Evolutionary conservation across 2,329 filamentous ascomycete genomes (phyloP), one percentile per base, ranked within the genome.

Genomic region (Arachnomyces sp.): DNA sequence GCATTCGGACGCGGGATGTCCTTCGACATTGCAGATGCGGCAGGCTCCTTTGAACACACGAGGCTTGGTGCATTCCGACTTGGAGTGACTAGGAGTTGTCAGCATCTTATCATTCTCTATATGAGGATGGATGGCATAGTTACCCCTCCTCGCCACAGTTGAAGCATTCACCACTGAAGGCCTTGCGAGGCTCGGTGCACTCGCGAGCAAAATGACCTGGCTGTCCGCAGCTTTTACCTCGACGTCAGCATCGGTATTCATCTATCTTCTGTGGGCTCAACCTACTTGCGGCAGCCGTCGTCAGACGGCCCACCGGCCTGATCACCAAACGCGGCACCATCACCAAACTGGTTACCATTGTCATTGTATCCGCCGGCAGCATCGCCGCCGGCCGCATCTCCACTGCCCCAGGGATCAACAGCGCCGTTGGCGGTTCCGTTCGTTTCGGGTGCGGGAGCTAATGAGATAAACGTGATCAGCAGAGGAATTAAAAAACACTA

Each of bases 1-100:
- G 40, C 70, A 73, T 17, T 67, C 59, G 11, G 53, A 46, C 33
- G 65, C 64, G 25, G 60, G 61, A 41, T 73, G 70, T 3, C 69
- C 68, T 46, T 70, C 59, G 46, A 68, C 48, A n/a, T 60, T 53
- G 47, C 70, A 73, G 38, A 64, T 54, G 33, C 62, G 64, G 50
- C 69, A 73, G 29, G 59, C 52, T 9, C 69, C 69, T 25, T 59
- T 69, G 54, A 71, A 71, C 14, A 68, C 61, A 33, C 63, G 63
- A 36, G 67, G 67, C 18, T 69, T 62, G 13, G 66, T 57, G 44
- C 69, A 73, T 2, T 71, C 65, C 1, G 53, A 49, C 48, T 70
- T 71, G 48, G 43, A 54, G 40, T 71, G 66, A 12, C 65, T 68
- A 38, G 4, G 29, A 35, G 28, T 15, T 25, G 39, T 40, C 40